Conservation (phyloP, 352 stramenopile species). For the Bremia lactucae region DNA sequence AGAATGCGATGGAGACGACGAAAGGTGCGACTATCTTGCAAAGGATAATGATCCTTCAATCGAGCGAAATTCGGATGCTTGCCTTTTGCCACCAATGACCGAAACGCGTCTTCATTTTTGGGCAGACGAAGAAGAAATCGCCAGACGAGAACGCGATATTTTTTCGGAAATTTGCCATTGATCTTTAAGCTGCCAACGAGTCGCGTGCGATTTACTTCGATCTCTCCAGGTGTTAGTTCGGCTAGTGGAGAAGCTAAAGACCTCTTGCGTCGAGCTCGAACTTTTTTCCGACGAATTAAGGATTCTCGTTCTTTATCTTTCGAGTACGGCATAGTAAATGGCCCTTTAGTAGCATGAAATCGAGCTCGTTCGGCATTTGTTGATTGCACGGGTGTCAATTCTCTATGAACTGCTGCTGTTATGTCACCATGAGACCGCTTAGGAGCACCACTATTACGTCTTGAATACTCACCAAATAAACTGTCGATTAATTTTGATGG, state of each 20-base stretch:
- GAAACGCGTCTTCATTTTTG: slow-evolving; percentile 76
- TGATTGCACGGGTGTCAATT: slow-evolving; percentile 2
- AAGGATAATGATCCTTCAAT: slow-evolving; percentile 66
- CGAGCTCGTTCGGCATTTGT: slow-evolving; percentile 7
- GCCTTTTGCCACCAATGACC: slow-evolving; percentile 58
- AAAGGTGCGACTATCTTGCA: slow-evolving; percentile 65
- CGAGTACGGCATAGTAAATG: slow-evolving; percentile 7
- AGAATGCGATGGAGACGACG: slow-evolving; percentile 69
- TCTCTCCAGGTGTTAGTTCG: slow-evolving; percentile 26
- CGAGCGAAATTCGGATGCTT: slow-evolving; percentile 57
- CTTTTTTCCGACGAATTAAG: slow-evolving; percentile 6
- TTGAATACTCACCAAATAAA: slow-evolving; percentile 44
- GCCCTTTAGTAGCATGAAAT: slow-evolving; percentile 1
- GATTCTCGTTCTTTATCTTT: slow-evolving; percentile 1
- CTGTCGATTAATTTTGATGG: slow-evolving; percentile 61
- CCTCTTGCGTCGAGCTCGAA: slow-evolving; percentile 4
- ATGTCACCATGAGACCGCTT: slow-evolving; percentile 6
- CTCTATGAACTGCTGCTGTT: neutral
- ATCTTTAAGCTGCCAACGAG: slow-evolving; percentile 52
- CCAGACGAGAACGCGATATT: slow-evolving; percentile 80
- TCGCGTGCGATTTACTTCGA: slow-evolving; percentile 51
- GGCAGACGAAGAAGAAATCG: slow-evolving; percentile 74
- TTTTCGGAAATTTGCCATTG: slow-evolving; percentile 67
- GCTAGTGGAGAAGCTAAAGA: slow-evolving; percentile 6
- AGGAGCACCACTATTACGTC: slow-evolving; percentile 2